Conservation (phyloP, 2,329 filamentous ascomycete species). For the Claviceps lovelessii region DNA sequence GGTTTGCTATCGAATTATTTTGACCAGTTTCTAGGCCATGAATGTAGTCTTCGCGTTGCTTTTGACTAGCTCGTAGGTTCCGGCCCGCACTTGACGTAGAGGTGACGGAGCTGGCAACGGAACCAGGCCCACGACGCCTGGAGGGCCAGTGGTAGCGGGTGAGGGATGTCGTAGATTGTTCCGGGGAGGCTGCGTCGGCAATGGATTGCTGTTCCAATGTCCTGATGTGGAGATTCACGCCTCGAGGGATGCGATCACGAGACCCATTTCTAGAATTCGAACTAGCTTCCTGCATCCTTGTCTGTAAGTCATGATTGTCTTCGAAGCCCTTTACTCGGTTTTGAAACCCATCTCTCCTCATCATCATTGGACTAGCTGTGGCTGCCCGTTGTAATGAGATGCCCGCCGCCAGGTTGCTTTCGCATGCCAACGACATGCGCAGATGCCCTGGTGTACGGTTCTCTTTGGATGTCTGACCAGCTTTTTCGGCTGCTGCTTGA, state of each 20-base stretch:
- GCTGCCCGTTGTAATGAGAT: conserved; percentile 46
- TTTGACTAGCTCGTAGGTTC: conserved; percentile 35
- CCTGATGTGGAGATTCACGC: conserved; percentile 50
- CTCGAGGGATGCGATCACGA: conserved; percentile 63
- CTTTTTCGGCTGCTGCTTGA: conserved; percentile 12
- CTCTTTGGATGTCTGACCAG: conserved; percentile 13
- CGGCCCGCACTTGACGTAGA: conserved; percentile 39
- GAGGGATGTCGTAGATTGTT: conserved; percentile 40
- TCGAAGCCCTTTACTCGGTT: conserved; percentile 17
- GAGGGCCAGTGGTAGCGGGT: conserved; percentile 41
- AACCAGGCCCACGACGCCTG: conserved; percentile 38
- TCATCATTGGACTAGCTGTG: conserved; percentile 54
- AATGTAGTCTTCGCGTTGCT: conserved; percentile 70
- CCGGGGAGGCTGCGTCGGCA: conserved; percentile 41
- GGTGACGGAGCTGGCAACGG: conserved; percentile 42
- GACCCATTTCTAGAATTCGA: conserved; percentile 53
- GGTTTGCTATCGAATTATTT: conserved; percentile 40
- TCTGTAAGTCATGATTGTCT: conserved; percentile 40
- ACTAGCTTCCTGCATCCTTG: conserved; percentile 44
- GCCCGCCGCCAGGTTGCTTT: conserved; percentile 28
- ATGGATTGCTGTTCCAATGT: conserved; percentile 36
- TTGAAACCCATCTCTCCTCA: conserved; percentile 36
- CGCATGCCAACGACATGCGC: conserved; percentile 25
- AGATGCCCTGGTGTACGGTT: conserved; percentile 19
- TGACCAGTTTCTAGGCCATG: conserved; percentile 70